Conservation (phyloP, 1,284 basidiomycete species). For the Naganishia liquefaciens region DNA sequence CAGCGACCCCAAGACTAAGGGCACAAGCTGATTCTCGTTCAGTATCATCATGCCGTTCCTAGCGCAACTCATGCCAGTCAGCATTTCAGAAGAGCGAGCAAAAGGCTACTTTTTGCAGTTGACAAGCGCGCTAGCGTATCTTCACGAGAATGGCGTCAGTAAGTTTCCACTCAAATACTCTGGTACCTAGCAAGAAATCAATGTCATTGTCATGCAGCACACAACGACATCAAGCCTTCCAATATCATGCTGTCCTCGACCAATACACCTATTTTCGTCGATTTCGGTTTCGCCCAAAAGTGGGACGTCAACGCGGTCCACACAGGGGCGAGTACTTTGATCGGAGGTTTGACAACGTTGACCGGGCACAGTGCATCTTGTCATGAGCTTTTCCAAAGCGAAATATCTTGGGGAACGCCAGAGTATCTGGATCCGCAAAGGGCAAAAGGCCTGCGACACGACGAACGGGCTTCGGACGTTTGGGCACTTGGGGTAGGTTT, state of each 20-base stretch:
- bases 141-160: constrained; percentile 77
- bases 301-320: constrained; percentile 49
- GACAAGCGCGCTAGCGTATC: constrained; percentile 81
- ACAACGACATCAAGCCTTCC: constrained; percentile 95
- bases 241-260: constrained; percentile 77
- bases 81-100: constrained; percentile 74
- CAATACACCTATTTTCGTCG: constrained; percentile 77
- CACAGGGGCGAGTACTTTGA: constrained; percentile 15
- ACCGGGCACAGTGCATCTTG: constrained; percentile 12
- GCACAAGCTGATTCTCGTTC: constrained; percentile 25
- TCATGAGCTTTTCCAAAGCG: constrained; percentile 68
- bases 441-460: constrained; percentile 78
- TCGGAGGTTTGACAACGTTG: constrained; percentile 15
- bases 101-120: constrained; percentile 79
- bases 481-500: constrained; percentile 75
- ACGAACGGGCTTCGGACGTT: constrained; percentile 86
- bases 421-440: constrained; percentile 65
- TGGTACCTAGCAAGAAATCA: not conserved
- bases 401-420: constrained; percentile 82
- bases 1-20: not conserved
- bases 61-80: constrained; percentile 75
- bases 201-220: constrained; percentile 54
- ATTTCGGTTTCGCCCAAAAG: constrained; percentile 87
- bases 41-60: constrained; percentile 58
- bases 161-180: not conserved